Evolutionary conservation across 345 rosid species (phyloP).

Genomic region (Acer negundo): DNA sequence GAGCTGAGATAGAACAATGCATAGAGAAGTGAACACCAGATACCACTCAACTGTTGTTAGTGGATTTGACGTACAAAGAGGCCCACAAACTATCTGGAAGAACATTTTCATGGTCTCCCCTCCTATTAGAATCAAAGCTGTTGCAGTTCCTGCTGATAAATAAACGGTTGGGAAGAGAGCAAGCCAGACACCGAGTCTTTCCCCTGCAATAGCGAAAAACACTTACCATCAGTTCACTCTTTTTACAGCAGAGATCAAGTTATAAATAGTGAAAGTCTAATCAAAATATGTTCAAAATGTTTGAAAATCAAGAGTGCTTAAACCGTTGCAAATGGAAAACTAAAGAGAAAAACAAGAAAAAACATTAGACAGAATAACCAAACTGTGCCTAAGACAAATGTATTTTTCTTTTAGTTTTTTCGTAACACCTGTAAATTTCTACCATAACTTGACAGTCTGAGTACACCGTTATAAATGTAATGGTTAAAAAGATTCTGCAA

Average conservation of each 20-base stretch:
- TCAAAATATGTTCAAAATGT: too few relatives aligned
- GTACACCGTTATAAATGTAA: too few relatives aligned
- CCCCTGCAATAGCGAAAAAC: slow-evolving; percentile 50
- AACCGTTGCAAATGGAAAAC: not conserved
- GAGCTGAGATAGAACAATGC: slow-evolving; percentile 94
- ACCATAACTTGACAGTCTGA: too few relatives aligned
- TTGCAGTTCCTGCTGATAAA: slow-evolving; percentile 94
- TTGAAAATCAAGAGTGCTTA: too few relatives aligned
- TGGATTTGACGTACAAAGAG: slow-evolving; percentile 82
- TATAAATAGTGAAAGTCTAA: not conserved
- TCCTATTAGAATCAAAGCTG: slow-evolving; percentile 87
- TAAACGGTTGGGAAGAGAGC: slow-evolving; percentile 95
- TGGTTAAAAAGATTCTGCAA: too few relatives aligned
- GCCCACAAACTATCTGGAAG: slow-evolving; percentile 92
- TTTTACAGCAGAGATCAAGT: not conserved
- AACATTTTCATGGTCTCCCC: slow-evolving; percentile 96
- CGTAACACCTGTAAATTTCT: too few relatives aligned
- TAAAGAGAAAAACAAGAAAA: not conserved
- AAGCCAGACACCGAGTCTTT: slow-evolving; percentile 87
- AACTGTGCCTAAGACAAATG: not conserved
- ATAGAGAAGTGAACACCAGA: slow-evolving; percentile 87
- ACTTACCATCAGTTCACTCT: not conserved
- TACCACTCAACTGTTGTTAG: slow-evolving; percentile 96
- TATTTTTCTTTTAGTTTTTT: too few relatives aligned
- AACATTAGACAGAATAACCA: not conserved